phyloP scores from a whole-genome alignment of 768 basidiomycete species.

The Leucogyrophana mollusca region DNA sequence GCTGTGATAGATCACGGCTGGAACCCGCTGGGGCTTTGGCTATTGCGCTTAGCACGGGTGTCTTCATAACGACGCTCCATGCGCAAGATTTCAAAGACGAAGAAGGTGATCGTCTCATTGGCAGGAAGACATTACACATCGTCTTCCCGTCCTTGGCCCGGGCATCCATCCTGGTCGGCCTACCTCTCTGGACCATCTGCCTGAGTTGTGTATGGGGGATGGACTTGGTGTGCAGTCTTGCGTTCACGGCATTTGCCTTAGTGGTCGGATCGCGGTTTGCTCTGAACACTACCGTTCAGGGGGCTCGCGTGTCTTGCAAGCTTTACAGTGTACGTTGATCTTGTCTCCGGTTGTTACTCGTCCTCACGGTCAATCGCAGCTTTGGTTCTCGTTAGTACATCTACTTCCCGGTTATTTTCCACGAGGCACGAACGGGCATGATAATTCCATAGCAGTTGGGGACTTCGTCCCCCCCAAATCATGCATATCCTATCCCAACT shows the following conservation, averaged over 20 bases:
- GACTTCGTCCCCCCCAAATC: too few species aligned
- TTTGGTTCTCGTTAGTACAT: slow-evolving; percentile 7
- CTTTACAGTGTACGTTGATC: slow-evolving; percentile 27
- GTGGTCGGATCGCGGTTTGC: slow-evolving; percentile 25
- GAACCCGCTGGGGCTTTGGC: slow-evolving; percentile 28
- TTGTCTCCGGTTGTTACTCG: neutral
- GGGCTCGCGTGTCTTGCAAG: slow-evolving; percentile 26
- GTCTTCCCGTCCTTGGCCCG: slow-evolving; percentile 34
- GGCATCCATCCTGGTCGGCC: slow-evolving; percentile 21
- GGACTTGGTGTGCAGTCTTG: slow-evolving; percentile 23
- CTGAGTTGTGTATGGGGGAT: slow-evolving; percentile 24
- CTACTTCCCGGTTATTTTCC: slow-evolving; percentile 10
- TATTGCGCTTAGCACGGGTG: slow-evolving; percentile 25
- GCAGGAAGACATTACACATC: slow-evolving; percentile 44
- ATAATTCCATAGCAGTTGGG: too few species aligned
- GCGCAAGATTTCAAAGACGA: slow-evolving; percentile 39
- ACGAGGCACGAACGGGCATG: neutral
- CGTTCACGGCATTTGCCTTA: slow-evolving; percentile 22
- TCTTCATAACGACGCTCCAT: slow-evolving; percentile 37
- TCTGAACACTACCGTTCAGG: slow-evolving; percentile 17
- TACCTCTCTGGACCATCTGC: slow-evolving; percentile 30
- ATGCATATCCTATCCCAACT: too few species aligned
- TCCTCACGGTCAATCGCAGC: neutral
- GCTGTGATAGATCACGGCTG: slow-evolving; percentile 18
- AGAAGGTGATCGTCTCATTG: slow-evolving; percentile 38